Evolutionary conservation across 1,139 yeast genomes (phyloP).

Genomic region (Zygosaccharomyces sapae): DNA sequence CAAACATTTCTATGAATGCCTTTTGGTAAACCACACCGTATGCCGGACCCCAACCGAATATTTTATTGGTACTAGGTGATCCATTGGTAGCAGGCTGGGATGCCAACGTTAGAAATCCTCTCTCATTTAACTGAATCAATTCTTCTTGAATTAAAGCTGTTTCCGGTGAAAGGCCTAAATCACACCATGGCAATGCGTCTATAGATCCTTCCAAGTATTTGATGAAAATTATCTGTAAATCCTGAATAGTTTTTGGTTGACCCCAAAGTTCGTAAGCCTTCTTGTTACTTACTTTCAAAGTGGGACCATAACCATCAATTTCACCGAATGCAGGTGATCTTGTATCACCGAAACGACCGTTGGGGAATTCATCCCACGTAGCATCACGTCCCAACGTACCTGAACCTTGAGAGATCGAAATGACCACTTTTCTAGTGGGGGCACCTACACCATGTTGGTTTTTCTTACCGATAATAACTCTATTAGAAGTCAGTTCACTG

Average conservation of each 20-base stretch:
- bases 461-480: constrained; percentile 20
- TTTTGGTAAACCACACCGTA: constrained; percentile 89
- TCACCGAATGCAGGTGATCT: constrained; percentile 97
- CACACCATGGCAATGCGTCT: constrained; percentile 87
- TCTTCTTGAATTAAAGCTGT: constrained; percentile 91
- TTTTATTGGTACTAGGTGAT: constrained; percentile 69
- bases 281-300: constrained; percentile 68
- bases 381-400: constrained; percentile 88
- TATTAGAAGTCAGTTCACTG: constrained; percentile 21
- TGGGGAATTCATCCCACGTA: constrained; percentile 97
- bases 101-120: constrained; percentile 81
- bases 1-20: constrained; percentile 86
- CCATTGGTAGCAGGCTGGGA: constrained; percentile 93
- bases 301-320: constrained; percentile 95
- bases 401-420: constrained; percentile 78
- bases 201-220: constrained; percentile 72
- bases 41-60: constrained; percentile 95
- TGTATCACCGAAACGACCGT: constrained; percentile 97
- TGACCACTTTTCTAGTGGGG: constrained; percentile 51
- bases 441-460: constrained; percentile 16
- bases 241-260: constrained; percentile 58
- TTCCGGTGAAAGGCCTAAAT: constrained; percentile 77
- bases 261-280: constrained; percentile 82
- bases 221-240: constrained; percentile 64
- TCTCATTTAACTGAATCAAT: constrained; percentile 67